phyloP scores from a whole-genome alignment of 192 early-diverging fungal genomes.

The Rhizoclosmatium globosum region DNA sequence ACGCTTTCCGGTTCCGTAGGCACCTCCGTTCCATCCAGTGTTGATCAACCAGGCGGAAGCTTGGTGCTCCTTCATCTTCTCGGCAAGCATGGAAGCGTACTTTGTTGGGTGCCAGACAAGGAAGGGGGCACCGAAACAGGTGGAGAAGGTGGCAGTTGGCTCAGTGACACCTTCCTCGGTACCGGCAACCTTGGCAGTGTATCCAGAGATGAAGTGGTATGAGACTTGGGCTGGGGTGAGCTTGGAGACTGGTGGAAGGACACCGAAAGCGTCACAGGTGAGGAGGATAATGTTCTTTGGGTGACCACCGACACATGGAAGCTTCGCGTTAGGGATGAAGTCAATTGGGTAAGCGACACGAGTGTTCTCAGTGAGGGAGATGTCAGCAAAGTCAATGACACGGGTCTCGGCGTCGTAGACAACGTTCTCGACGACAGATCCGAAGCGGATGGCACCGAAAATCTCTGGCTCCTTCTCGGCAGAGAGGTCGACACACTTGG shows the following conservation, averaged over 20 bases:
- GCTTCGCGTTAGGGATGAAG: conserved; percentile 88
- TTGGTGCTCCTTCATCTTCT: conserved; percentile 89
- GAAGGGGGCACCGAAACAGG: conserved; percentile 91
- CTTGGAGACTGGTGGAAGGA: conserved; percentile 89
- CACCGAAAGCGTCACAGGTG: conserved; percentile 97
- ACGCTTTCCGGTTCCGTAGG: conserved; percentile 88
- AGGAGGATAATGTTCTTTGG: conserved; percentile 96
- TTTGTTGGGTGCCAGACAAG: conserved; percentile 94
- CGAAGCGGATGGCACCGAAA: conserved; percentile 94
- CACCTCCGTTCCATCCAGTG: conserved; percentile 97
- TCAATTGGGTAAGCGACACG: conserved; percentile 94
- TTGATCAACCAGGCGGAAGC: conserved; percentile 93
- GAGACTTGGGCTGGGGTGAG: conserved; percentile 88
- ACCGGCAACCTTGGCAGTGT: conserved; percentile 98
- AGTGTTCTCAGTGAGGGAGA: conserved; percentile 91
- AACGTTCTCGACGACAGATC: conserved; percentile 94
- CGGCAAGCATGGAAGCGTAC: conserved; percentile 96
- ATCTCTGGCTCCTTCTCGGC: conserved; percentile 99
- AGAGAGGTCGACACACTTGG: conserved; percentile 95
- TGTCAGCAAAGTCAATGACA: conserved; percentile 85
- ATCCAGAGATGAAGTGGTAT: conserved; percentile 98
- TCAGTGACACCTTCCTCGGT: conserved; percentile 95
- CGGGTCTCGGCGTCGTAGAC: conserved; percentile 77
- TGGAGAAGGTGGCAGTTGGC: conserved; percentile 86
- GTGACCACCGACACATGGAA: conserved; percentile 90